Base-by-base conservation (phyloP, 495 filamentous ascomycete species). In the Aspergillus nidulans region DNA sequence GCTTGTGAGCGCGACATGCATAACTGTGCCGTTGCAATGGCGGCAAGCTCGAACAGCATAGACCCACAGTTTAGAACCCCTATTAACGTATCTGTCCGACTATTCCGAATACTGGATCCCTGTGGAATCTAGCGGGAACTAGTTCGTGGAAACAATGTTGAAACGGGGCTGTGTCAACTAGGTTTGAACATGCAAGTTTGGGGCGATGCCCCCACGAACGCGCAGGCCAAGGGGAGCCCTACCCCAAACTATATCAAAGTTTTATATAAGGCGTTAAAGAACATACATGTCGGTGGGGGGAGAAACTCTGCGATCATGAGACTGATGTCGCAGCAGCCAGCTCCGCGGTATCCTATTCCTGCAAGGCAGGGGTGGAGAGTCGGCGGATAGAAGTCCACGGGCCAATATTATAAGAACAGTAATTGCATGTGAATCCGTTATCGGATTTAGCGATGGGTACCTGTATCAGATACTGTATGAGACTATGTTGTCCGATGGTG, bases 151-250 rank as follows among this genome's bases (percentile, higher is more conserved):
- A 47, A 74, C 45, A 73, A 70, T 0, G 53, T 74, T n/a, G 81
- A 83, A 55, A 86, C 85, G n/a, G 3, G 83, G 88, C 5, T 90
- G 88, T 58, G 72, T 83, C 1, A 78, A 90, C 32, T 92, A 85
- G 87, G 89, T 90, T 59, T 87, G 88, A 0, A 89, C 86, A 49
- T 91, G 90, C 60, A 88, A 92, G 72, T 92, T 10, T 86, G 87
- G 32, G 74, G 67, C 49, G 63, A 74, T 42, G 84, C 74, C 63
- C 63, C 90, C 23, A 80, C 78, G 18, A 84, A 88, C 64, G 75
- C 75, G 36, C 81, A 88, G 63, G 63, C 78, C 20, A 51, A 73
- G 0, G 80, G 77, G 1, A 83, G 77, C 39, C 85, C 79, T 3
- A 73, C 89, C 44, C 67, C 71, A 15, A 78, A 84, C 62, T 89